A percentile compares a stretch with the other conserved stretches of the same genome.
These are phyloP conservation scores for Geosmithia putterillii DNA, from an alignment of 2,329 filamentous ascomycete species.

Conservation along the genomic window DNA sequence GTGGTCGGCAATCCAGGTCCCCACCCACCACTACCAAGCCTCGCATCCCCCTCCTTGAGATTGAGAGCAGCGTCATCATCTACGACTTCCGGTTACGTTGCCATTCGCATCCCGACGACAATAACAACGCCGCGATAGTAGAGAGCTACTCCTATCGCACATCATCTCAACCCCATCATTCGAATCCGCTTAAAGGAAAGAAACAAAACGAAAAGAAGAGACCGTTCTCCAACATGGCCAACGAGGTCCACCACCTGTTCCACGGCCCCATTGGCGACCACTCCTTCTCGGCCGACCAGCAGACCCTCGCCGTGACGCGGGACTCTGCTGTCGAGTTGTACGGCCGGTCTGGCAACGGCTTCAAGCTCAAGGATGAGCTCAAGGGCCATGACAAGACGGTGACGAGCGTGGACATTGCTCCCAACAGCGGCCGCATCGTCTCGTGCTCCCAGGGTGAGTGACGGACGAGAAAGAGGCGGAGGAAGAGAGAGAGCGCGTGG, in stretches of 20 bases:
- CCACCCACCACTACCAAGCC: slow-evolving; percentile 4
- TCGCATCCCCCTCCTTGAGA: slow-evolving; percentile 5
- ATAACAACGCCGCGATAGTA: slow-evolving; percentile 61
- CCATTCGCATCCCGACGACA: neutral
- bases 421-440: slow-evolving; percentile 82
- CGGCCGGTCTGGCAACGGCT: slow-evolving; percentile 56
- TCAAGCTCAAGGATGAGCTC: slow-evolving; percentile 80
- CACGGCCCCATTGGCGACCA: slow-evolving; percentile 94
- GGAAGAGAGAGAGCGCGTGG: no score
- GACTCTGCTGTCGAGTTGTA: slow-evolving; percentile 90
- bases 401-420: slow-evolving; percentile 91
- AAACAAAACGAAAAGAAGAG: slow-evolving; percentile 1
- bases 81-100: neutral
- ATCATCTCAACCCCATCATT: slow-evolving; percentile 7
- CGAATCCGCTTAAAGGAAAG: no score
- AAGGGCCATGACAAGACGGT: slow-evolving; percentile 96
- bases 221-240: slow-evolving; percentile 48
- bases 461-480: no score
- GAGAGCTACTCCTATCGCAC: slow-evolving; percentile 61
- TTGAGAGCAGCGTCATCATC: slow-evolving; percentile 1
- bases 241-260: slow-evolving; percentile 93
- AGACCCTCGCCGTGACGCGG: slow-evolving; percentile 79
- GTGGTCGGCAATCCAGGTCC: neutral
- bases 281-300: slow-evolving; percentile 88
- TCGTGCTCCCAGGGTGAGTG: slow-evolving; percentile 86